phyloP scores from a whole-genome alignment of 2,329 filamentous ascomycete species.

The Tolypocladium cylindrosporum region DNA sequence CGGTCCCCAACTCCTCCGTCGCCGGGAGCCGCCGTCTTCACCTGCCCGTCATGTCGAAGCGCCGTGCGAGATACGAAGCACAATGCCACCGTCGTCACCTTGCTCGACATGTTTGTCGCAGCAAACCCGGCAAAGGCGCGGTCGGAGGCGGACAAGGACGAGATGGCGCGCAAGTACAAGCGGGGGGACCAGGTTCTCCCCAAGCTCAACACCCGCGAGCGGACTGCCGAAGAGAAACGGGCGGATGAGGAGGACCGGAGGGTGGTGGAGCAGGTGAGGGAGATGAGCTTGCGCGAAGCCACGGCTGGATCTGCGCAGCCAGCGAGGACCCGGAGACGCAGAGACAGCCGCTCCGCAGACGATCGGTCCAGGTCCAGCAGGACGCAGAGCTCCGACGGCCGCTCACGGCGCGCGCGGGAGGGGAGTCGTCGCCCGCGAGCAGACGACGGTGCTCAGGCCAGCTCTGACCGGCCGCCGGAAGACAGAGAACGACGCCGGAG shows the following conservation, averaged over 20 bases:
- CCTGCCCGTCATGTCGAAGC: conserved; percentile 87
- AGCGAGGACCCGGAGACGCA: conserved; percentile 17
- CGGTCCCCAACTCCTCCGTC: conserved; percentile 37
- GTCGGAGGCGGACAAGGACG: conserved; percentile 61
- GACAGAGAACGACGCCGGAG: conserved; percentile 18
- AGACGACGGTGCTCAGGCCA: conserved; percentile 15
- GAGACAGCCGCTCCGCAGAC: conserved; percentile 25
- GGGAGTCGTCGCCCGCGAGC: conserved; percentile 11
- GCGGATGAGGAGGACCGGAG: conserved; percentile 58
- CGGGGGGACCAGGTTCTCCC: conserved; percentile 75
- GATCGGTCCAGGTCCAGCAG: conserved; percentile 19
- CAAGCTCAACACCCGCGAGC: conserved; percentile 38
- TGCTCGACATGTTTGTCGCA: conserved; percentile 79
- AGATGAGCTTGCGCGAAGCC: conserved; percentile 62
- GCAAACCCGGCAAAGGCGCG: conserved; percentile 70
- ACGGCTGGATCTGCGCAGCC: conserved; percentile 34
- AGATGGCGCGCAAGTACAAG: conserved; percentile 66
- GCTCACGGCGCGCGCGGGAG: conserved; percentile 15
- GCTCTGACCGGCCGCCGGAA: conserved; percentile 26
- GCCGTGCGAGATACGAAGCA: conserved; percentile 76
- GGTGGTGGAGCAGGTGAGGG: conserved; percentile 60
- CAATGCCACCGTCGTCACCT: conserved; percentile 81
- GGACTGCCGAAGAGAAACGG: conserved; percentile 41
- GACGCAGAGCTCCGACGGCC: conserved; percentile 18
- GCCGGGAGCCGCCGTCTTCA: conserved; percentile 50